phyloP scores from a whole-genome alignment of 2,329 filamentous ascomycete genomes.

The Fusarium equiseti region DNA sequence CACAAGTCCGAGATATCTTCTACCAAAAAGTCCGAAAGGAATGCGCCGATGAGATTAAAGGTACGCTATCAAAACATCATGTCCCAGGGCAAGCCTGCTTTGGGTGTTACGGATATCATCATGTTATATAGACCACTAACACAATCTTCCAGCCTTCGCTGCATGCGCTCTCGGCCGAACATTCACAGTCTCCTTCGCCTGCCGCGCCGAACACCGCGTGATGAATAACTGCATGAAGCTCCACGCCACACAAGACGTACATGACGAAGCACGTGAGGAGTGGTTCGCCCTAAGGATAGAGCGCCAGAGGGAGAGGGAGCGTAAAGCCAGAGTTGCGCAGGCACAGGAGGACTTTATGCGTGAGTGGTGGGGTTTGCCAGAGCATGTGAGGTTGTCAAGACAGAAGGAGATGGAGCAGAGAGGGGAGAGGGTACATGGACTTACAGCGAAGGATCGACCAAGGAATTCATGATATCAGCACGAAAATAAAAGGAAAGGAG shows the following conservation, averaged over 20 bases:
- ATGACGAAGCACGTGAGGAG: slow-evolving; percentile 90
- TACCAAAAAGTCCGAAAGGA: slow-evolving; percentile 80
- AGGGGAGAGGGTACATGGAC: slow-evolving; percentile 68
- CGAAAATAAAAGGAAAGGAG: background rate
- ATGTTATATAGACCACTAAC: background rate
- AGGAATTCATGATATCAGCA: slow-evolving; percentile 23
- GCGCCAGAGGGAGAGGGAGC: slow-evolving; percentile 75
- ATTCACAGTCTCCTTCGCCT: slow-evolving; percentile 87
- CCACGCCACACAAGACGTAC: slow-evolving; percentile 85
- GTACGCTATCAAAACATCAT: slow-evolving; percentile 55
- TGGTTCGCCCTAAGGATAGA: slow-evolving; percentile 87
- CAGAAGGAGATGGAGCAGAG: slow-evolving; percentile 60
- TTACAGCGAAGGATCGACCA: slow-evolving; percentile 54
- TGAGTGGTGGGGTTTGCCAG: slow-evolving; percentile 75
- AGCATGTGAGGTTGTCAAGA: slow-evolving; percentile 64
- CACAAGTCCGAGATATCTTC: slow-evolving; percentile 83
- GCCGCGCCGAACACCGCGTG: slow-evolving; percentile 78
- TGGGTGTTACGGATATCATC: slow-evolving; percentile 8
- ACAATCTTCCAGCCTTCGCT: slow-evolving; percentile 77
- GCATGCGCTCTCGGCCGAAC: slow-evolving; percentile 89
- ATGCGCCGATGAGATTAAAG: slow-evolving; percentile 83
- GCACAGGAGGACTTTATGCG: slow-evolving; percentile 74
- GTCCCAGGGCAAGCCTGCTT: background rate
- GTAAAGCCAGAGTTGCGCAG: slow-evolving; percentile 68
- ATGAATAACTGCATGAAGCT: slow-evolving; percentile 97